A percentile compares a stretch with the other conserved stretches of the same genome.
Evolutionary conservation across 2,329 filamentous ascomycete genomes (phyloP).

Genomic region (Xenosphaeropsis pyriputrescens): DNA sequence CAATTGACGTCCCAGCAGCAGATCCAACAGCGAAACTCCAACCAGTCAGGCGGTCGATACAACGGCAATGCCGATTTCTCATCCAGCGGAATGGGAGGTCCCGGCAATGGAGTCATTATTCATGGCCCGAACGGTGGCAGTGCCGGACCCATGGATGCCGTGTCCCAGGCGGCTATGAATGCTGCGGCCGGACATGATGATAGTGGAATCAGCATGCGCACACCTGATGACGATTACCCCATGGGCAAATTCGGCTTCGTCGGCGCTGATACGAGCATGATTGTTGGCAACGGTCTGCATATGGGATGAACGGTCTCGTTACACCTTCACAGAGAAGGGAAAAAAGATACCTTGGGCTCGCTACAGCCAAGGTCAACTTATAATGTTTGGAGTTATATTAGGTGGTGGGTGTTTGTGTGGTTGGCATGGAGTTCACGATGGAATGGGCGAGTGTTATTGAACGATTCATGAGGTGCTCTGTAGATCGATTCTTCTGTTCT

Average conservation of each 20-base stretch:
- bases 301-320: too few relatives aligned
- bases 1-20: conserved; percentile 7
- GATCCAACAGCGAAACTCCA: conserved; percentile 7
- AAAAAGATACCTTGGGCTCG: too few relatives aligned
- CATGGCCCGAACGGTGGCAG: conserved; percentile 4
- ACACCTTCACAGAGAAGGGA: too few relatives aligned
- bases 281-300: too few relatives aligned
- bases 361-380: too few relatives aligned
- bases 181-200: conserved; percentile 46
- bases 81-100: conserved; percentile 6
- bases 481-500: too few relatives aligned
- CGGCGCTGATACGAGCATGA: conserved; percentile 5
- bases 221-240: conserved; percentile 48
- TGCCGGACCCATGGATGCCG: conserved; percentile 17
- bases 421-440: too few relatives aligned
- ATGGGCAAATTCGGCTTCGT: conserved; percentile 41
- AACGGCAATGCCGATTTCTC: conserved; percentile 18
- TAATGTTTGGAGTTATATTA: too few relatives aligned
- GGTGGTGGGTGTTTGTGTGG: too few relatives aligned
- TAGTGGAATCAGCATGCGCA: conserved; percentile 60
- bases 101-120: conserved; percentile 7
- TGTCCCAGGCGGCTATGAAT: conserved; percentile 29
- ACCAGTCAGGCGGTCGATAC: conserved; percentile 14
- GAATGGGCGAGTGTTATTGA: too few relatives aligned
- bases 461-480: too few relatives aligned